A percentile compares a stretch with the other conserved stretches of the same genome.
Conservation (phyloP, 257 asterid species). For the Paulownia fortunei region DNA sequence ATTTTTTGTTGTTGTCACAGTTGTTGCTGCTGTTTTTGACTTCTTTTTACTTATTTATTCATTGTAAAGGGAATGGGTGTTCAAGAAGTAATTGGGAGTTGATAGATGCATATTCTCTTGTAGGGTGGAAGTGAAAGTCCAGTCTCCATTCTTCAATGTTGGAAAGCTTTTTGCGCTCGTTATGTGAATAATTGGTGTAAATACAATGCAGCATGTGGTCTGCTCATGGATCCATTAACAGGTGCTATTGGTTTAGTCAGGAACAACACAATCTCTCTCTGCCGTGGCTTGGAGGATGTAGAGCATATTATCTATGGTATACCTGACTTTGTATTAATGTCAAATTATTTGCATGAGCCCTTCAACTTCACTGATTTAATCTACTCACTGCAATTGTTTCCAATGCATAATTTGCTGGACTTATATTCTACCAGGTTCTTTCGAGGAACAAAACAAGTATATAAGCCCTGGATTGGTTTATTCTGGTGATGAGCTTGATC, state of each 20-base stretch:
- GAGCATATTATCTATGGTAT: conserved; percentile 81
- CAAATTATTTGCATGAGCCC: conserved; percentile 34
- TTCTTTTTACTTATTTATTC: conserved; percentile 16
- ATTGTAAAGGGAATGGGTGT: conserved; percentile 25
- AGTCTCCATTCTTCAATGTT: conserved; percentile 66
- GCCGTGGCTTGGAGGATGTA: conserved; percentile 81
- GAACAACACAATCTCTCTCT: conserved; percentile 69
- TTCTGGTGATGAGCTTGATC: conserved; percentile 56
- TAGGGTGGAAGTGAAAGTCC: conserved; percentile 76
- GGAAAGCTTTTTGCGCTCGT: conserved; percentile 72
- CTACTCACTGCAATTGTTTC: conserved; percentile 23
- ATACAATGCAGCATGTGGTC: conserved; percentile 75
- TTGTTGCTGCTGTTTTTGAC: not conserved
- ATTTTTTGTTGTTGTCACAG: not conserved
- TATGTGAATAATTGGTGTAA: conserved; percentile 78
- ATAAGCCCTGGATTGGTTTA: conserved; percentile 44
- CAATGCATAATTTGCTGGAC: conserved; percentile 30
- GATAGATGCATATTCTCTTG: conserved; percentile 38
- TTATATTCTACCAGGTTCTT: conserved; percentile 57
- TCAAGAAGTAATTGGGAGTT: conserved; percentile 32
- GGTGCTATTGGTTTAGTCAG: conserved; percentile 84
- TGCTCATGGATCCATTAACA: conserved; percentile 73
- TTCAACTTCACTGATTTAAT: conserved; percentile 19
- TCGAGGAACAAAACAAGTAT: conserved; percentile 49
- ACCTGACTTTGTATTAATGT: conserved; percentile 12